Percentiles rank a stretch among this genome's conserved stretches.
Evolutionary conservation across 2,329 filamentous ascomycete species (phyloP).

Genomic region (Alternaria triticimaculans): DNA sequence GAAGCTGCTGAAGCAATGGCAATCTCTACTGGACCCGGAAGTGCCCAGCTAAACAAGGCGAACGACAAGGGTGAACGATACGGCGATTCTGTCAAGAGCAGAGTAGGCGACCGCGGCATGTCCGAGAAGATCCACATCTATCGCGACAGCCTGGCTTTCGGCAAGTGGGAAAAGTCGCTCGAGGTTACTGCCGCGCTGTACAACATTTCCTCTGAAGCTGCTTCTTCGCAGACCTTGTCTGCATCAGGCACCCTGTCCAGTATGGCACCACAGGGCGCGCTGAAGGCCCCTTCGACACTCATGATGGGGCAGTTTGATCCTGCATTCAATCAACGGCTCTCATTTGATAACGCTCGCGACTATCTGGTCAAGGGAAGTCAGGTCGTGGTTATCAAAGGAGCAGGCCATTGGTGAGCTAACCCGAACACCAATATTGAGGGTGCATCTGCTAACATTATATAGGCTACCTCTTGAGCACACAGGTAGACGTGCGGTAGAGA

Average conservation of each 20-base stretch:
- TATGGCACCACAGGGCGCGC: slow-evolving; percentile 52
- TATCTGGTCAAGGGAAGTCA: slow-evolving; percentile 59
- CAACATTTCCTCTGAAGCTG: slow-evolving; percentile 43
- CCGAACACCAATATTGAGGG: neutral
- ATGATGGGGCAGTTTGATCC: slow-evolving; percentile 61
- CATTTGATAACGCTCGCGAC: slow-evolving; percentile 60
- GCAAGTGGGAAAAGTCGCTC: slow-evolving; percentile 60
- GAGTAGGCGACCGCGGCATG: slow-evolving; percentile 55
- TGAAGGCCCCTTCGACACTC: slow-evolving; percentile 61
- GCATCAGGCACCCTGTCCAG: slow-evolving; percentile 50
- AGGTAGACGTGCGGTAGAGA: slow-evolving; percentile 52
- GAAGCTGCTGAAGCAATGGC: slow-evolving; percentile 58
- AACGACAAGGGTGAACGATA: slow-evolving; percentile 38
- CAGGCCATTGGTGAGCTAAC: slow-evolving; percentile 57
- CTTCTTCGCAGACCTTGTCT: slow-evolving; percentile 13
- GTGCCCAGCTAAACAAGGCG: slow-evolving; percentile 49
- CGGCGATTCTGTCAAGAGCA: slow-evolving; percentile 49
- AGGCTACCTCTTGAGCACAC: slow-evolving; percentile 54
- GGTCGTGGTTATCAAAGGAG: slow-evolving; percentile 56
- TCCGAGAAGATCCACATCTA: slow-evolving; percentile 62
- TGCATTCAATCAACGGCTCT: slow-evolving; percentile 58
- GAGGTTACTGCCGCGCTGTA: slow-evolving; percentile 58
- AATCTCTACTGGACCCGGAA: slow-evolving; percentile 59
- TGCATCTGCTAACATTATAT: neutral
- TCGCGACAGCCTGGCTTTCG: slow-evolving; percentile 56